Evolutionary conservation across 1,139 yeast species (phyloP), one percentile per base, ranked within the genome.

Genomic region (Protomyces arabidopsidicola): DNA sequence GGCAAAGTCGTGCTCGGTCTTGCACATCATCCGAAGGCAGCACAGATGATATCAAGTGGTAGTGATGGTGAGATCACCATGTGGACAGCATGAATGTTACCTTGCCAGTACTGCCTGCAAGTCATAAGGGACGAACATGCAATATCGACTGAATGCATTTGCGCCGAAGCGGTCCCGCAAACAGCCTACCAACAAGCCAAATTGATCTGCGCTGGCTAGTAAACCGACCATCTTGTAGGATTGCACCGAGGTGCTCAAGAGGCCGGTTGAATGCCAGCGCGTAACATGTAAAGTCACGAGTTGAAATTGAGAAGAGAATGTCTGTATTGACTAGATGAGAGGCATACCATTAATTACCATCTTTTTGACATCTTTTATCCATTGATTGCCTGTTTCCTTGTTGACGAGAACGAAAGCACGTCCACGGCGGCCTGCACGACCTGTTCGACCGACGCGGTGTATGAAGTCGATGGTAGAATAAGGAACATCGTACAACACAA

Each of bases 391-490:
- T 38, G 77, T 73, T 58, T 88, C 86, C 68, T 85, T 84, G 70
- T 86, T 87, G 45, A 82, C 81, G 65, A 91, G 84, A 70, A 91
- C 78, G 70, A 90, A 86, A 1, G 89, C 97, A 67, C 97, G 81
- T 18, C 98, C 98, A 53, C 87, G 81, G 72, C 88, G 90, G 62
- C 87, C 88, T 87, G 90, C 87, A 72, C 98, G 79, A 3, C 97
- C 98, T 0, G 98, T 93, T 75, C 98, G 82, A 1, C 98, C 98
- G 3, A 90, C 86, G 67, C 98, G 79, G 72, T 93, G 98, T 22
- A 93, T 84, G 65, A 93, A 79, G 74, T 91, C 98, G 36, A 89
- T 86, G 0, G 97, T 83, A 8, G 87, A 85, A 64, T 82, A 81
- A 3, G 98, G 98, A 58, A 90, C 82, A 71, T 93, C 98, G 77